Evolutionary conservation across 106 monocot species (phyloP).

Genomic region (Alisma plantagoaquatica): DNA sequence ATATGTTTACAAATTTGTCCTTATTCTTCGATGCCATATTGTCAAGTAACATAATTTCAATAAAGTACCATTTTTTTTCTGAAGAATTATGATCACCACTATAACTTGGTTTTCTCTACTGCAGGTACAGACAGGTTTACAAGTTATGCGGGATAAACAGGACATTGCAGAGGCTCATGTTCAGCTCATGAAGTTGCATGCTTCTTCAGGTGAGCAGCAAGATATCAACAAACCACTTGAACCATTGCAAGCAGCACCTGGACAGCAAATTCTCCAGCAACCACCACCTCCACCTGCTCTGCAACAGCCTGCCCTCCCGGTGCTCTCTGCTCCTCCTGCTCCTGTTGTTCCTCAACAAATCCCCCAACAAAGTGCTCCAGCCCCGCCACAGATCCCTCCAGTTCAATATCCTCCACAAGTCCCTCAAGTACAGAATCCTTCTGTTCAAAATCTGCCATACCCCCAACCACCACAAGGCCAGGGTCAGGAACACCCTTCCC

Average conservation of each 20-base stretch:
- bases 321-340: not conserved
- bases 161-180: slow-evolving; percentile 59
- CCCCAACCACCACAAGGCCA: slow-evolving; percentile 18
- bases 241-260: not conserved
- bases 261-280: not conserved
- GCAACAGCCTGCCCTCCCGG: not conserved
- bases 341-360: too few relatives aligned
- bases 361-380: slow-evolving; percentile 16
- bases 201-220: not conserved
- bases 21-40: too few relatives aligned
- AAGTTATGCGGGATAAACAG: slow-evolving; percentile 70
- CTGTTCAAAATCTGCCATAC: slow-evolving; percentile 28
- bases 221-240: too few relatives aligned
- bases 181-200: slow-evolving; percentile 45
- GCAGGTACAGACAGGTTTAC: slow-evolving; percentile 74
- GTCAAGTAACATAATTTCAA: too few relatives aligned
- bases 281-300: slow-evolving; percentile 2
- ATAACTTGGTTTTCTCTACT: too few relatives aligned
- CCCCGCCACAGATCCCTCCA: slow-evolving; percentile 9
- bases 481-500: too few relatives aligned
- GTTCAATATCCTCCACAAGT: slow-evolving; percentile 12
- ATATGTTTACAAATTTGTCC: too few relatives aligned
- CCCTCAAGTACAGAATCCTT: slow-evolving; percentile 14
- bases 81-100: too few relatives aligned
- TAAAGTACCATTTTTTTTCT: too few relatives aligned